phyloP scores from a whole-genome alignment of 2,329 filamentous ascomycete genomes.

The Aschersonia sp. region DNA sequence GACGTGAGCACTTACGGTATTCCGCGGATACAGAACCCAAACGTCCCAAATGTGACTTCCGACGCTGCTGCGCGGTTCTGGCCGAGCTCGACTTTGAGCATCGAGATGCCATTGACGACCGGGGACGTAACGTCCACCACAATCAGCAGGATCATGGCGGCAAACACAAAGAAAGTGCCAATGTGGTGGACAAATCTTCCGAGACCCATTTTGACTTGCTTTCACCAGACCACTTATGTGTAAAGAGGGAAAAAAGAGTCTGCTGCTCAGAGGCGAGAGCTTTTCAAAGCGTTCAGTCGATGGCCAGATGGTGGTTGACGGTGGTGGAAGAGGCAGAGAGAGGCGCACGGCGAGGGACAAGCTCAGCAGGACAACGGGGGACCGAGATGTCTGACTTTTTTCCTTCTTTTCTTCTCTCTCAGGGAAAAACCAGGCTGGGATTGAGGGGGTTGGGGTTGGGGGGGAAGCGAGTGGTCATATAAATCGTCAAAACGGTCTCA shows the following conservation, averaged over 20 bases:
- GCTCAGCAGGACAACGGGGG: too few species aligned
- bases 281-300: too few species aligned
- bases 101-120: conserved; percentile 36
- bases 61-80: conserved; percentile 15
- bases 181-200: conserved; percentile 39
- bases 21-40: conserved; percentile 37
- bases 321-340: too few species aligned
- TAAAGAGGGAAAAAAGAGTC: neutral
- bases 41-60: conserved; percentile 41
- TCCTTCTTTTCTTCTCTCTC: too few species aligned
- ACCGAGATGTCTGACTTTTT: too few species aligned
- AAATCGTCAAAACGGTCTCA: neutral
- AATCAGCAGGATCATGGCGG: conserved; percentile 39
- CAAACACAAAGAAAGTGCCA: conserved; percentile 42
- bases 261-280: neutral
- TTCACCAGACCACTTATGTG: neutral
- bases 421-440: too few species aligned
- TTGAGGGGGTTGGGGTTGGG: too few species aligned
- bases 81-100: conserved; percentile 36
- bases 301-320: too few species aligned
- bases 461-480: neutral
- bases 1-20: conserved; percentile 10
- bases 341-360: too few species aligned
- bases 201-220: conserved; percentile 23
- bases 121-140: conserved; percentile 44